phyloP scores from a whole-genome alignment of 352 stramenopile species.

The Pythium monospermum region DNA sequence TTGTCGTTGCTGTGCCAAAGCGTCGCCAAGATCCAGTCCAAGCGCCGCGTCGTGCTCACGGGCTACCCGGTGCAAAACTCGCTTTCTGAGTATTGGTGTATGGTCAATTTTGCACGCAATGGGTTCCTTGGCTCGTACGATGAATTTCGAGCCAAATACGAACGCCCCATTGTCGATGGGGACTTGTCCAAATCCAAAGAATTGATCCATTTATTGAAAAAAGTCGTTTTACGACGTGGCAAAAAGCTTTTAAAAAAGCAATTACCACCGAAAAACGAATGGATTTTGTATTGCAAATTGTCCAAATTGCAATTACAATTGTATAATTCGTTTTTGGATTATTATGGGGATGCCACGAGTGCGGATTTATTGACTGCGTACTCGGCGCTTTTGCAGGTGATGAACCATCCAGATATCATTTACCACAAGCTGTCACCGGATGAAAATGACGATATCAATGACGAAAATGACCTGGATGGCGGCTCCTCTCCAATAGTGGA shows the following conservation, averaged over 20 bases:
- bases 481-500: background rate
- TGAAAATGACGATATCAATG: slow-evolving; percentile 22
- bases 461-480: slow-evolving; percentile 31
- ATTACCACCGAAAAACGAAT: slow-evolving; percentile 79
- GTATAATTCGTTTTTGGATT: slow-evolving; percentile 75
- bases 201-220: slow-evolving; percentile 56
- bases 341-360: slow-evolving; percentile 32
- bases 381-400: slow-evolving; percentile 70
- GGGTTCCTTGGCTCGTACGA: slow-evolving; percentile 71
- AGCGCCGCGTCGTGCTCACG: slow-evolving; percentile 86
- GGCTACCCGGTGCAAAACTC: slow-evolving; percentile 93
- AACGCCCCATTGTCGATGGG: slow-evolving; percentile 79
- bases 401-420: slow-evolving; percentile 89
- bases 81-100: slow-evolving; percentile 89
- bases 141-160: slow-evolving; percentile 68
- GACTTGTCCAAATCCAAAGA: slow-evolving; percentile 49
- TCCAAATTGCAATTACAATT: slow-evolving; percentile 72
- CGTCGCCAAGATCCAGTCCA: slow-evolving; percentile 69
- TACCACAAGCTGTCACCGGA: slow-evolving; percentile 56
- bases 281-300: slow-evolving; percentile 85
- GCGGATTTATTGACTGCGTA: slow-evolving; percentile 78
- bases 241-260: slow-evolving; percentile 59
- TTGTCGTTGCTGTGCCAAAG: slow-evolving; percentile 81
- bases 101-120: slow-evolving; percentile 86
- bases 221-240: slow-evolving; percentile 70